A percentile compares a stretch with the other conserved stretches of the same genome.
These are phyloP conservation scores for Zygoascus biomembranicola DNA, from an alignment of 805 yeast species.

Conservation along the genomic window DNA sequence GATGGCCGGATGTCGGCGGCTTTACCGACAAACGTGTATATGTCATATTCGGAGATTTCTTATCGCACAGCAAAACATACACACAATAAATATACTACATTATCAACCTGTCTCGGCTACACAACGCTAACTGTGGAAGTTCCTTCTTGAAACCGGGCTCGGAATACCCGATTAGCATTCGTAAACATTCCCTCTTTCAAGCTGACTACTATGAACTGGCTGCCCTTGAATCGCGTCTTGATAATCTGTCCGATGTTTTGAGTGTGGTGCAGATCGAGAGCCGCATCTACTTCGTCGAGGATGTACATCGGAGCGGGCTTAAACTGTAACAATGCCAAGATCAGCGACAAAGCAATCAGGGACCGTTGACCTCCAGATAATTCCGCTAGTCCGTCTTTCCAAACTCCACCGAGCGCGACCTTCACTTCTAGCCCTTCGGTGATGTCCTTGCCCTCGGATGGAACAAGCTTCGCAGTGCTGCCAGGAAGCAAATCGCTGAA, in stretches of 20 bases:
- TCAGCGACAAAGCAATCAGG: conserved; percentile 82
- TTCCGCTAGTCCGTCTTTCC: conserved; percentile 95
- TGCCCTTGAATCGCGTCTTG: conserved; percentile 88
- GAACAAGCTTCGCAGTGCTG: conserved; percentile 81
- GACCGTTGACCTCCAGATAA: conserved; percentile 97
- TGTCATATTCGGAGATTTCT: too few species aligned
- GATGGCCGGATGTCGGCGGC: too few species aligned
- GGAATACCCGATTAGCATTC: conserved; percentile 88
- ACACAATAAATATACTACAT: too few species aligned
- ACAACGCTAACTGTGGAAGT: conserved; percentile 64
- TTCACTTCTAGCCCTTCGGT: conserved; percentile 86
- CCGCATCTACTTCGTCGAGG: conserved; percentile 97
- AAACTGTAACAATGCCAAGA: conserved; percentile 84
- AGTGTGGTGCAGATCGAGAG: conserved; percentile 91
- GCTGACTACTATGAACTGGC: conserved; percentile 94
- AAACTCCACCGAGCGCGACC: conserved; percentile 81
- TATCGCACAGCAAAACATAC: too few species aligned
- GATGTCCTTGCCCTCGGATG: conserved; percentile 70
- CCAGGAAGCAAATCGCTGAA: conserved; percentile 85
- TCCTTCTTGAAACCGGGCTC: conserved; percentile 94
- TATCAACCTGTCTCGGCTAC: background rate
- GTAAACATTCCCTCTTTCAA: conserved; percentile 98
- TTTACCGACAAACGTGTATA: too few species aligned
- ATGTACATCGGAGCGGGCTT: conserved; percentile 99
- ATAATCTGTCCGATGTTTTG: conserved; percentile 96